phyloP scores from a whole-genome alignment of 164 flowering plant genomes.

The Berberis thunbergii region DNA sequence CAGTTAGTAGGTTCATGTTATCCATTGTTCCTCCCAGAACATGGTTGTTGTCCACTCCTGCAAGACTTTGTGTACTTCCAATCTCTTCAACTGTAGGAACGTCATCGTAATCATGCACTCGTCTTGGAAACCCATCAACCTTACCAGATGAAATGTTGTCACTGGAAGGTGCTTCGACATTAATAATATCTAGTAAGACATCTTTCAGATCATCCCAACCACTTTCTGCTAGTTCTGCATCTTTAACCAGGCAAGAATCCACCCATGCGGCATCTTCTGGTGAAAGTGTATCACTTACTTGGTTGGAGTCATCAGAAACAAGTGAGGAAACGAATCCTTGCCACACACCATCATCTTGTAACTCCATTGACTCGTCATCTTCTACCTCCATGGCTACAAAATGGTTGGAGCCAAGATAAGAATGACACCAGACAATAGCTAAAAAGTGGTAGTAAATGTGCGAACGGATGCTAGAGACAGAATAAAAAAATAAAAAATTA shows the following conservation, averaged over 20 bases:
- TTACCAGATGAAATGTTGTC: constrained; percentile 10
- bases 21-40: constrained; percentile 3
- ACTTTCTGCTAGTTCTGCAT: constrained; percentile 23
- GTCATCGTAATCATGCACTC: no score
- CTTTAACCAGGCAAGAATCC: constrained; percentile 55
- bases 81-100: no score
- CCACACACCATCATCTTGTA: constrained; percentile 14
- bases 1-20: not conserved
- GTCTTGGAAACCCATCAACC: not conserved
- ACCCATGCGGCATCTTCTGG: constrained; percentile 61
- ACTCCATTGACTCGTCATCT: not conserved
- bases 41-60: no score
- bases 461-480: no score
- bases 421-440: no score
- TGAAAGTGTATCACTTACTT: constrained; percentile 25
- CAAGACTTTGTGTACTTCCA: no score
- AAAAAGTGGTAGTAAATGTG: no score
- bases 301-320: constrained; percentile 8
- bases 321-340: constrained; percentile 21
- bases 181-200: constrained; percentile 37
- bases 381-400: constrained; percentile 24
- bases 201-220: constrained; percentile 44
- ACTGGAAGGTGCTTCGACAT: constrained; percentile 3
- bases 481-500: no score
- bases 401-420: not conserved